These are phyloP conservation scores for Penicillium bovifimosum DNA, from an alignment of 495 filamentous ascomycete species.

Conservation along the genomic window DNA sequence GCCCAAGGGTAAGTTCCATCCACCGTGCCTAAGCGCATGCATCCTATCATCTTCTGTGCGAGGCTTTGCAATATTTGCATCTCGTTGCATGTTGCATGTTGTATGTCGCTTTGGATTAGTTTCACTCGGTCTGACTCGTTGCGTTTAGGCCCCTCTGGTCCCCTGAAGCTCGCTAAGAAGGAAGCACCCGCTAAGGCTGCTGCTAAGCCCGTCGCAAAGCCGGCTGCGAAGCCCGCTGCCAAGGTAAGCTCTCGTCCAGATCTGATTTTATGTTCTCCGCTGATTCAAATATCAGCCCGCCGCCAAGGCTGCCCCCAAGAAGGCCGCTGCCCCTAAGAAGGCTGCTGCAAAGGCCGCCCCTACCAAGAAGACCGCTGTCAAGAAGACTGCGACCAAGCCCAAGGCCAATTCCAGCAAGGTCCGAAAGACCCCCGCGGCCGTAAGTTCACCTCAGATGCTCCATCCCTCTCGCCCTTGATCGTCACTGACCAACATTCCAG, in stretches of 20 bases:
- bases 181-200: conserved; percentile 32
- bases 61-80: background rate
- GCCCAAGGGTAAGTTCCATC: conserved; percentile 76
- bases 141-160: conserved; percentile 72
- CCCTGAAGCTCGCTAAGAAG: conserved; percentile 96
- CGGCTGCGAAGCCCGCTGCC: conserved; percentile 47
- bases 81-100: background rate
- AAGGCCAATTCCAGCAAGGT: conserved; percentile 54
- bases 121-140: conserved; percentile 35
- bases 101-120: conserved; percentile 7
- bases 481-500: conserved; percentile 25
- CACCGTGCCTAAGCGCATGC: background rate
- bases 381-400: conserved; percentile 28
- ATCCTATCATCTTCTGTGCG: background rate
- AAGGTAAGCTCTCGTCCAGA: conserved; percentile 36
- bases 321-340: conserved; percentile 29
- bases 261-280: background rate
- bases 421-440: conserved; percentile 44
- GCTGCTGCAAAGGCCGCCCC: conserved; percentile 28
- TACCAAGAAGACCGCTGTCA: conserved; percentile 44
- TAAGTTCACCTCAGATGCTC: conserved; percentile 22
- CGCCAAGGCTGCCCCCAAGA: conserved; percentile 44
- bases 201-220: conserved; percentile 45
- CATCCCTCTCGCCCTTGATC: background rate
- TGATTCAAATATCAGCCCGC: conserved; percentile 41